phyloP scores from a whole-genome alignment of 116 monocot genomes.

The Trichopus zeylanicus region DNA sequence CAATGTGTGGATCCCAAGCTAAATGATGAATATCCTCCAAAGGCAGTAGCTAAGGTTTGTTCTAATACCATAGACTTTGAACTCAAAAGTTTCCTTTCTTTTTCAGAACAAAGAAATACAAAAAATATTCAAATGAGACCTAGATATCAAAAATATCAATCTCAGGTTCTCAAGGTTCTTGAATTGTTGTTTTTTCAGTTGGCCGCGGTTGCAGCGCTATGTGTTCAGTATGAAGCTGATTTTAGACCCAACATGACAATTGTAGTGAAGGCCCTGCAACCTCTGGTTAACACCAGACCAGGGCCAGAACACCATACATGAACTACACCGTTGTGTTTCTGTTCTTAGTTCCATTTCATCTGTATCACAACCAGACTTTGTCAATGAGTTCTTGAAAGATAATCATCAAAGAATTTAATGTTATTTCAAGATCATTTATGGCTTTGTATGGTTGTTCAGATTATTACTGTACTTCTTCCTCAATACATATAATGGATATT shows the following conservation, averaged over 20 bases:
- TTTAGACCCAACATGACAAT: slow-evolving; percentile 89
- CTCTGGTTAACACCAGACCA: slow-evolving; percentile 43
- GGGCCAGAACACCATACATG: slow-evolving; percentile 25
- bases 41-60: slow-evolving; percentile 37
- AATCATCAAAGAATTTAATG: no score
- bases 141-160: no score
- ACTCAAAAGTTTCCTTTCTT: no score
- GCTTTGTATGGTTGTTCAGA: no score
- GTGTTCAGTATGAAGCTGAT: slow-evolving; percentile 89
- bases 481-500: no score
- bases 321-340: not conserved
- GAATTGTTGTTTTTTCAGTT: slow-evolving; percentile 23
- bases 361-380: no score
- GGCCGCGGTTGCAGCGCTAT: slow-evolving; percentile 81
- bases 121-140: no score
- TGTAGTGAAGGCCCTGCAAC: slow-evolving; percentile 84
- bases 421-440: no score
- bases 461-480: no score
- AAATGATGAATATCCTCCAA: slow-evolving; percentile 33
- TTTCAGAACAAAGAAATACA: no score
- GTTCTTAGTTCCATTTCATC: not conserved
- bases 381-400: no score
- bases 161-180: not conserved
- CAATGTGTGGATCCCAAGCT: slow-evolving; percentile 43
- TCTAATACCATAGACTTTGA: no score